Evolutionary conservation across 176 grass and related monocot species (phyloP).

Genomic region (Oryza meridionalis): DNA sequence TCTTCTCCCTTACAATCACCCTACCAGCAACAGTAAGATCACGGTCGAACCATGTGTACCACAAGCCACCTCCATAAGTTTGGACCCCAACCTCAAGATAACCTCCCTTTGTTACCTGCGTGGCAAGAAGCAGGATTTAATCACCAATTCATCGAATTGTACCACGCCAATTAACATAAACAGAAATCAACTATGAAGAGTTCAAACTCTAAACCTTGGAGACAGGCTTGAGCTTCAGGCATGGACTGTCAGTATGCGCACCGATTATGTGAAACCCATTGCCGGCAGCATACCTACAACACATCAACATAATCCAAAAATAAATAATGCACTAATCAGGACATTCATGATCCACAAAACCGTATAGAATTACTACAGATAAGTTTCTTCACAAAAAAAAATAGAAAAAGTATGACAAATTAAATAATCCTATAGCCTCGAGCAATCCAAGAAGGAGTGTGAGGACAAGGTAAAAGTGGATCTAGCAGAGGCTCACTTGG

Average conservation of each 20-base stretch:
- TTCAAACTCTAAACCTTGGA: conserved; percentile 62
- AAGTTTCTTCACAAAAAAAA: neutral
- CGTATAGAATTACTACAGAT: neutral
- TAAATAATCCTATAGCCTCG: neutral
- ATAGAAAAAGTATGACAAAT: neutral
- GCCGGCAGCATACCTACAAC: conserved; percentile 70
- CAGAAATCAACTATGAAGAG: conserved; percentile 8
- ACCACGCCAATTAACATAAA: neutral
- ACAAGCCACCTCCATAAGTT: conserved; percentile 92
- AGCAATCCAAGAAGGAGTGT: neutral
- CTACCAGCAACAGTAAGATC: conserved; percentile 91
- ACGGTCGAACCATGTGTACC: conserved; percentile 99
- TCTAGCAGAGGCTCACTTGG: conserved; percentile 57
- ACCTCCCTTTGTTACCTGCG: conserved; percentile 83
- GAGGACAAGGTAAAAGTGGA: neutral
- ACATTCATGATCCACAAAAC: conserved; percentile 10
- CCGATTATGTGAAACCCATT: conserved; percentile 95
- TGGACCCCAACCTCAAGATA: conserved; percentile 92
- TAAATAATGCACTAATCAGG: conserved; percentile 11
- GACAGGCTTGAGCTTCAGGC: conserved; percentile 89
- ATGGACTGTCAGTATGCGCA: conserved; percentile 94
- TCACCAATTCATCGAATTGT: conserved; percentile 17
- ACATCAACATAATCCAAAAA: conserved; percentile 33
- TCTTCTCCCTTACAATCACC: conserved; percentile 69
- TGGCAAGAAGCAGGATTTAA: conserved; percentile 11